Evolutionary conservation across 805 yeast species (phyloP).

Genomic region (Dipodascopsis tothii): DNA sequence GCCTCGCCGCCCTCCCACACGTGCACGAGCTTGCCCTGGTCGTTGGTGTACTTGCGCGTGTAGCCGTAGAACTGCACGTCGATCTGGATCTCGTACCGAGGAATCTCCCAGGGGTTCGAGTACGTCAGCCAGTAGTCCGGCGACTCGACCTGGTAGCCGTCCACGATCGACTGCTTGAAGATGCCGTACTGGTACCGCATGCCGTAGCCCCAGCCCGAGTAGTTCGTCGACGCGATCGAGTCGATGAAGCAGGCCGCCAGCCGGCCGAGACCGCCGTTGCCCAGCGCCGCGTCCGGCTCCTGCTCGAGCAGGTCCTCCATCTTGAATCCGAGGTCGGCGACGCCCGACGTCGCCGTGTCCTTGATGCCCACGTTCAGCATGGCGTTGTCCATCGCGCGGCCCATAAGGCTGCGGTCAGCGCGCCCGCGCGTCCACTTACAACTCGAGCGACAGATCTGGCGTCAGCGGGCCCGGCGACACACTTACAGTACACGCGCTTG

Average conservation of each 20-base stretch:
- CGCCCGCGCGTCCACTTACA: conserved; percentile 26
- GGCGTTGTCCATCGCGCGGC: conserved; percentile 91
- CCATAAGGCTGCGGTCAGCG: conserved; percentile 49
- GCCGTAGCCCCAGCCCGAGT: conserved; percentile 96
- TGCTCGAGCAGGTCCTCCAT: conserved; percentile 76
- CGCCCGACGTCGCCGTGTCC: conserved; percentile 46
- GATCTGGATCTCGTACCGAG: conserved; percentile 74
- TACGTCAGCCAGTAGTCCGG: conserved; percentile 91
- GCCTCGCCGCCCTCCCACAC: conserved; percentile 85
- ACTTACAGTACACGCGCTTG: conserved; percentile 73
- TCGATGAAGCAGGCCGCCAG: conserved; percentile 91
- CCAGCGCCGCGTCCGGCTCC: conserved; percentile 91
- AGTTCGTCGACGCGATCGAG: conserved; percentile 75
- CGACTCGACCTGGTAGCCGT: conserved; percentile 88
- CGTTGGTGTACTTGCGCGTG: conserved; percentile 47
- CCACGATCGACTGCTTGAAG: conserved; percentile 78
- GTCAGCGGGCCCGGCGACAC: background rate
- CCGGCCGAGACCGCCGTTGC: conserved; percentile 93
- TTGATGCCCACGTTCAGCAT: conserved; percentile 70
- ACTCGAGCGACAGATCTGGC: conserved; percentile 64
- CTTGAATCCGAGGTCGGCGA: conserved; percentile 73
- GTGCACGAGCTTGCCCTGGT: conserved; percentile 51
- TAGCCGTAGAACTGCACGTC: conserved; percentile 87
- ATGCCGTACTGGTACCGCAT: conserved; percentile 89
- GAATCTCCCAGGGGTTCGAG: conserved; percentile 90